phyloP scores from a whole-genome alignment of 768 basidiomycete species.

The Tremella fuciformis region DNA sequence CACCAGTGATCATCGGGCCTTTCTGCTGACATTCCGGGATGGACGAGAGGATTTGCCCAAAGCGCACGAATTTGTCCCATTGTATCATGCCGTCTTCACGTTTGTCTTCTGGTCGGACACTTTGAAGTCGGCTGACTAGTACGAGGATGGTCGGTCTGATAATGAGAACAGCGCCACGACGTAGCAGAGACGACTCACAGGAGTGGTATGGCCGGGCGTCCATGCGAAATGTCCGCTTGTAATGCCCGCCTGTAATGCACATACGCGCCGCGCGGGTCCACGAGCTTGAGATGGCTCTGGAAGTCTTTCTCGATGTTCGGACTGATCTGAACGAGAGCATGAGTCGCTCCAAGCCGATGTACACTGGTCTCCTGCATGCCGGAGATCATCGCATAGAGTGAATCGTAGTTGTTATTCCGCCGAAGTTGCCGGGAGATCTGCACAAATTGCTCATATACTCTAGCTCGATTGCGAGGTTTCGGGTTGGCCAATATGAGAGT shows the following conservation, averaged over 20 bases:
- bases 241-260: constrained; percentile 87
- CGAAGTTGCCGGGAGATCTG: constrained; percentile 78
- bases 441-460: constrained; percentile 83
- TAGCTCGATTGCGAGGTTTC: constrained; percentile 68
- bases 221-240: constrained; percentile 62
- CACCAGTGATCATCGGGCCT: constrained; percentile 27
- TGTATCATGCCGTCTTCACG: constrained; percentile 72
- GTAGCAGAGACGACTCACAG: constrained; percentile 48
- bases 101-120: constrained; percentile 73
- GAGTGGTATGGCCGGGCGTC: constrained; percentile 80
- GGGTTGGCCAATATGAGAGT: constrained; percentile 87
- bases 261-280: constrained; percentile 77
- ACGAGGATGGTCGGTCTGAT: constrained; percentile 87
- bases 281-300: constrained; percentile 76
- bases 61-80: constrained; percentile 94
- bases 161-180: constrained; percentile 52
- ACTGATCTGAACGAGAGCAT: constrained; percentile 68
- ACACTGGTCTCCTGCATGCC: constrained; percentile 83
- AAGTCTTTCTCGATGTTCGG: constrained; percentile 70
- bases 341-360: constrained; percentile 67
- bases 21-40: constrained; percentile 75
- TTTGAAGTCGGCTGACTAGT: constrained; percentile 72
- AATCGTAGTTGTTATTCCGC: constrained; percentile 84
- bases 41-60: constrained; percentile 77
- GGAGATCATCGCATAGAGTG: constrained; percentile 85